Percentiles rank a stretch among this genome's conserved stretches.
phyloP scores from a whole-genome alignment of 192 early-diverging fungal genomes.

The Linderina pennispora region DNA sequence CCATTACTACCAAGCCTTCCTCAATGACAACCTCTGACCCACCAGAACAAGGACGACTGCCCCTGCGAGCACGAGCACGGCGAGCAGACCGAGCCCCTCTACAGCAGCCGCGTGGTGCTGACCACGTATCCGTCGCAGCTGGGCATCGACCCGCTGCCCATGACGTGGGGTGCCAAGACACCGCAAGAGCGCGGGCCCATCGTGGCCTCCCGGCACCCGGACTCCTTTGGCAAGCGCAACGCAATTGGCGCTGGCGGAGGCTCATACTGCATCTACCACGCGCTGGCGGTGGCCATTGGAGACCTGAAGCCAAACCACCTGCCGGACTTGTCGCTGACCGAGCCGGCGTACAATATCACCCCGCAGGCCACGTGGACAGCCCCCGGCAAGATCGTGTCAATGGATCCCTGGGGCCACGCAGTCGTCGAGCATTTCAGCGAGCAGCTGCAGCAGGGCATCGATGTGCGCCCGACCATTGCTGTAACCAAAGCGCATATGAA shows the following conservation, averaged over 20 bases:
- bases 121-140: constrained; percentile 65
- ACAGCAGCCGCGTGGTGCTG: constrained; percentile 55
- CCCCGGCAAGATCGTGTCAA: constrained; percentile 84
- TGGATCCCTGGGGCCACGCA: constrained; percentile 91
- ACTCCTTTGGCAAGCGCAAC: constrained; percentile 76
- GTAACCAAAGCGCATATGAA: constrained; percentile 96
- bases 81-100: constrained; percentile 30
- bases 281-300: constrained; percentile 85
- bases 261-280: constrained; percentile 86
- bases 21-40: too few species aligned
- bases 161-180: constrained; percentile 73
- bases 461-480: constrained; percentile 87
- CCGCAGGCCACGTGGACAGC: constrained; percentile 77
- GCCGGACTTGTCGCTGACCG: constrained; percentile 82
- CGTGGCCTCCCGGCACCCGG: constrained; percentile 69
- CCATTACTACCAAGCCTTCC: too few species aligned
- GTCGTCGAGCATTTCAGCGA: constrained; percentile 55
- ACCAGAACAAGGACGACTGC: too few species aligned
- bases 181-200: constrained; percentile 79
- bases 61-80: not conserved
- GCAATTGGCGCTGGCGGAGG: constrained; percentile 95
- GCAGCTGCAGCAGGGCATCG: constrained; percentile 63
- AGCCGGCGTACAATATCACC: constrained; percentile 76
- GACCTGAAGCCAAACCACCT: constrained; percentile 76
- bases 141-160: constrained; percentile 66